Percentiles rank a stretch among this genome's conserved stretches.
These are phyloP conservation scores for Sedum album DNA, from an alignment of 164 flowering plant species.

Conservation along the genomic window DNA sequence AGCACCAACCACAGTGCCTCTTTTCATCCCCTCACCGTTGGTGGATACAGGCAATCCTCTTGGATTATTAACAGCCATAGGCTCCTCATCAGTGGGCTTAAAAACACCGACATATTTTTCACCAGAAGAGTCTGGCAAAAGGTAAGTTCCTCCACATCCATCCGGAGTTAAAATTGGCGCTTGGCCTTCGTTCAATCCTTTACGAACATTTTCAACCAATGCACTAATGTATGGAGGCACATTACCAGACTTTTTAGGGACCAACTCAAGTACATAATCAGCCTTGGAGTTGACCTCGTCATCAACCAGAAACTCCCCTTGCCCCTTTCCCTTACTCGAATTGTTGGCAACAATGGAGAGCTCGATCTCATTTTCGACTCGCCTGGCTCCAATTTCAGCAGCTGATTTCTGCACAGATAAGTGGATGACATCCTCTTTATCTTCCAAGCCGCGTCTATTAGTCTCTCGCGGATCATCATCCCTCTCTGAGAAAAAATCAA, in stretches of 20 bases:
- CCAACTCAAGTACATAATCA: background rate
- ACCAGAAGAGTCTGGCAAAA: slow-evolving; percentile 7
- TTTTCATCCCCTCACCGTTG: slow-evolving; percentile 7
- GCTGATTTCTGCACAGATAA: slow-evolving; percentile 3
- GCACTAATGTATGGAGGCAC: slow-evolving; percentile 5
- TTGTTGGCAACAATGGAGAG: background rate
- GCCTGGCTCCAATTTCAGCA: background rate
- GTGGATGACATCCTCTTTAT: slow-evolving; percentile 1
- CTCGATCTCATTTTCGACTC: background rate
- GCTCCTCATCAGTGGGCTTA: slow-evolving; percentile 11
- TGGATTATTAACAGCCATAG: slow-evolving; percentile 8
- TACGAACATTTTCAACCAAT: slow-evolving; percentile 2
- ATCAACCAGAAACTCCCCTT: background rate
- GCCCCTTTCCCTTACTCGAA: background rate
- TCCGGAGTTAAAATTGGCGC: background rate
- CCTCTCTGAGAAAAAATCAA: slow-evolving; percentile 7
- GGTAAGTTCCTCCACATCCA: slow-evolving; percentile 9
- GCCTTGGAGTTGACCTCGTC: background rate
- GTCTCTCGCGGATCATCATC: background rate
- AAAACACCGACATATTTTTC: slow-evolving; percentile 7
- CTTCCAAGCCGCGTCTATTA: background rate
- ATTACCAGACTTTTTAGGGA: background rate
- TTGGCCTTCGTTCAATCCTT: slow-evolving; percentile 1
- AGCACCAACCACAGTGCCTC: slow-evolving; percentile 2
- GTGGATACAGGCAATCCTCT: slow-evolving; percentile 8